Evolutionary conservation across 176 grass and related monocot species (phyloP), one percentile per base, ranked within the genome.

Genomic region (Eragrostis nindensis): DNA sequence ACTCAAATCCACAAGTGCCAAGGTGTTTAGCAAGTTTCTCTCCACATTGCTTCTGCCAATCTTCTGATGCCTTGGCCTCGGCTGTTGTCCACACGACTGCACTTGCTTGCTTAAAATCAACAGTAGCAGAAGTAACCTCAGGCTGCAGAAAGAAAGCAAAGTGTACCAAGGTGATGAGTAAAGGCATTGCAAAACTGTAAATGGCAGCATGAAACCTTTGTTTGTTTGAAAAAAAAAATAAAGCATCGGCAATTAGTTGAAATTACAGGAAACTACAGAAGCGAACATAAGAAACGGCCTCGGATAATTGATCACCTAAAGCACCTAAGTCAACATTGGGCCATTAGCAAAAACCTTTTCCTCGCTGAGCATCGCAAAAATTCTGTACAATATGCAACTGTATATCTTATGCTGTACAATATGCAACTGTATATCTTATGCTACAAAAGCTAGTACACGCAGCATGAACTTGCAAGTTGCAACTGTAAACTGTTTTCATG

Each of bases 1-100:
- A 98, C 62, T 92, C 81, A 77, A 98, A 98, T 83, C 92, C 95
- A 75, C 90, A 98, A 57, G 95, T 88, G 5, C 92, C 89, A 43
- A 98, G 86, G 71, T 98, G 90, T 27, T 85, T 82, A 85, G 95
- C 95, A 29, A 98, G 83, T 73, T 87, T 91, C 54, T 87, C 81
- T 68, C 95, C 95, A 55, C 86, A 75, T n/a, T 91, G 83, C 24
- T 91, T 87, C 62, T 93, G 86, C 95, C 95, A 95, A 76, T 87
- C 75, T 24, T 91, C 60, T 49, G 40, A 25, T 6, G 46, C 62
- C 43, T 87, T 98, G 6, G 62, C 84, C 55, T 88, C 82, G n/a
- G 85, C 71, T 77, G 90, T 83, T 85, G 83, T 73, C 92, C 80
- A 95, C 36, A 95, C 71, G 0, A 93, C 64, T 76, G 84, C 90